These are phyloP conservation scores for Baudoinia panamericana DNA, from an alignment of 495 filamentous ascomycete genomes.

Conservation along the genomic window DNA sequence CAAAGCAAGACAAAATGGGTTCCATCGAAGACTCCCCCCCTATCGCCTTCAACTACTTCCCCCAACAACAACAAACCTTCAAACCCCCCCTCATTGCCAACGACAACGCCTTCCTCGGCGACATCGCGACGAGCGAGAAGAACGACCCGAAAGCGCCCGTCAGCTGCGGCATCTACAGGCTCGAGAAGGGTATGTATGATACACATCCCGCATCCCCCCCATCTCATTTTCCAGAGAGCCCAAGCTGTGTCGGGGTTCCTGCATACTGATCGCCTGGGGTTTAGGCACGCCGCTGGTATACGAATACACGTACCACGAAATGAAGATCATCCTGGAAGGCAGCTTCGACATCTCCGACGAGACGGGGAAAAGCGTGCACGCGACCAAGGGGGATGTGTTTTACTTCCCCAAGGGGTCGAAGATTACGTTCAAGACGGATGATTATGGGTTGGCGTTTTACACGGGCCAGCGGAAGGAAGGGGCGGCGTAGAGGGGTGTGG, in stretches of 20 bases:
- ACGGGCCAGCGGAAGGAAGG: conserved; percentile 27
- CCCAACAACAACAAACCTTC: conserved; percentile 48
- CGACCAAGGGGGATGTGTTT: conserved; percentile 59
- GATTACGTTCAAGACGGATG: conserved; percentile 61
- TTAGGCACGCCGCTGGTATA: conserved; percentile 56
- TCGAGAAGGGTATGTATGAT: conserved; percentile 47
- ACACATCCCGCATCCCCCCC: not conserved
- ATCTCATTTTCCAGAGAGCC: not conserved
- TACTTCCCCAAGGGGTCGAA: conserved; percentile 65
- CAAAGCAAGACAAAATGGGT: conserved; percentile 2
- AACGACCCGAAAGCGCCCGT: conserved; percentile 50
- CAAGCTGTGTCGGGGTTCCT: not conserved
- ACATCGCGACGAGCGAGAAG: conserved; percentile 47
- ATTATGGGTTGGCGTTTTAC: conserved; percentile 60
- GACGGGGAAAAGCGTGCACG: conserved; percentile 54
- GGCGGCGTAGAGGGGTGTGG: conserved; percentile 14
- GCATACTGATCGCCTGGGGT: not conserved
- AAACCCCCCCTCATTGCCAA: conserved; percentile 61
- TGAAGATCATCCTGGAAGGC: conserved; percentile 70
- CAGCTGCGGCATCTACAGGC: conserved; percentile 56
- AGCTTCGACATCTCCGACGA: conserved; percentile 61
- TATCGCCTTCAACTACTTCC: conserved; percentile 41
- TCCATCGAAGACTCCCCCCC: conserved; percentile 14
- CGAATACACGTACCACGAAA: conserved; percentile 64
- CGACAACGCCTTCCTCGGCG: conserved; percentile 61